These are phyloP conservation scores for Backusella macrospora DNA, from an alignment of 192 early-diverging fungal genomes.

Conservation along the genomic window DNA sequence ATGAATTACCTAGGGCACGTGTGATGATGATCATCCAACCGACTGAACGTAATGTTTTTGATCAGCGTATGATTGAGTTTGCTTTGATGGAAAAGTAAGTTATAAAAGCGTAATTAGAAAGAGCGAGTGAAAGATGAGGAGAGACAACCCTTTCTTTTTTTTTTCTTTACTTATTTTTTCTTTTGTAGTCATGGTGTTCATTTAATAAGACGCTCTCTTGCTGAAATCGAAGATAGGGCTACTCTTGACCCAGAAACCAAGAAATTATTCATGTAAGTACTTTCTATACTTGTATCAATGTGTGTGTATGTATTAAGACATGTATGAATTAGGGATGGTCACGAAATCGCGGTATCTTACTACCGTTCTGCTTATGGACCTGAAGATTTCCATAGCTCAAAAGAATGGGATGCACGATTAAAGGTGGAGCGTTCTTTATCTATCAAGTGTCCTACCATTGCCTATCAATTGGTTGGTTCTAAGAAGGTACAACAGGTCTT, in stretches of 20 bases:
- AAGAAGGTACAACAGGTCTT: constrained; percentile 98
- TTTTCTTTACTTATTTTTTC: not conserved
- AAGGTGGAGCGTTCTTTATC: constrained; percentile 80
- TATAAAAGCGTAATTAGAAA: not conserved
- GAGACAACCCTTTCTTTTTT: not conserved
- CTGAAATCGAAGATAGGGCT: constrained; percentile 68
- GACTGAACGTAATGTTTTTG: constrained; percentile 90
- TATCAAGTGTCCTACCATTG: constrained; percentile 87
- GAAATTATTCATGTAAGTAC: constrained; percentile 69
- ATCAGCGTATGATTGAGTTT: constrained; percentile 90
- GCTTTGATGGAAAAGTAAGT: constrained; percentile 61
- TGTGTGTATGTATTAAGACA: not conserved
- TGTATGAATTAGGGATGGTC: constrained; percentile 51
- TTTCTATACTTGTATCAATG: not conserved
- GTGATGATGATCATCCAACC: constrained; percentile 92
- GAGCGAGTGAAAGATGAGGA: not conserved
- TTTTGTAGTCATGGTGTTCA: constrained; percentile 59
- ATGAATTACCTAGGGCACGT: constrained; percentile 52
- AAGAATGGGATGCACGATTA: constrained; percentile 90
- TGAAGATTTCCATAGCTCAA: constrained; percentile 77
- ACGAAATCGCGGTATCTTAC: constrained; percentile 87
- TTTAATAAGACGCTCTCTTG: constrained; percentile 65
- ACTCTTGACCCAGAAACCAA: constrained; percentile 58
- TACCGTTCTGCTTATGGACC: constrained; percentile 92
- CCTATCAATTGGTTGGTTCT: constrained; percentile 92